Evolutionary conservation across 163 green algal genomes (phyloP), one percentile per base, ranked within the genome.

Genomic region (Smithsoniella earleae): DNA sequence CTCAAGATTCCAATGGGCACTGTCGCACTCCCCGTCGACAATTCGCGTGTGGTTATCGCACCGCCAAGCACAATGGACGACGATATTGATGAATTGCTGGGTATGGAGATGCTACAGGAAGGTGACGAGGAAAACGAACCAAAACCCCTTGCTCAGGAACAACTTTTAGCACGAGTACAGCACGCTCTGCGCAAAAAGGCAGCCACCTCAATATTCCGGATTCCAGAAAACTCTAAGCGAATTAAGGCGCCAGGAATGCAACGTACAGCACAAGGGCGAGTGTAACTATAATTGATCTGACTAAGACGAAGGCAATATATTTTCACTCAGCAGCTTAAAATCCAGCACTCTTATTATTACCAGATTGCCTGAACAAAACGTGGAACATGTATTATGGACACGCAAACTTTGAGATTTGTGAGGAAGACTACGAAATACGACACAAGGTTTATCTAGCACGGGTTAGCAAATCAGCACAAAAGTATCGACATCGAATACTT

Each of bases 11-110:
- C 66, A 10, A 43, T 62, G 74, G 62, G 80, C 78, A 0, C 75
- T 82, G 78, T 78, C 75, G 40, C 74, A 79, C 2, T 76, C 74
- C 6, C 62, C 33, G 6, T 43, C 38, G 10, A 77, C 66, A 31
- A 78, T 30, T 69, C 77, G n/a, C 76, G 76, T 40, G 82, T 83
- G 49, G 77, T 89, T 64, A 89, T 90, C 27, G 85, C 88, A 74
- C 83, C 82, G 63, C 83, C 84, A 38, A 81, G 73, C 38, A 82
- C 77, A 0, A 36, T 78, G 31, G 72, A 78, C 28, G 74, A 80
- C 13, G 76, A 74, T 13, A 66, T 74, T 34, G 58, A 78, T 16
- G 74, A 46, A 62, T n/a, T n/a, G n/a, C n/a, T 66, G 22, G 78
- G 75, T 33, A 46, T 34, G 8, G 66, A 76, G 30, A 65, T 44